Conservation (phyloP, 306 rosid genomes). For the Glycine soja region DNA sequence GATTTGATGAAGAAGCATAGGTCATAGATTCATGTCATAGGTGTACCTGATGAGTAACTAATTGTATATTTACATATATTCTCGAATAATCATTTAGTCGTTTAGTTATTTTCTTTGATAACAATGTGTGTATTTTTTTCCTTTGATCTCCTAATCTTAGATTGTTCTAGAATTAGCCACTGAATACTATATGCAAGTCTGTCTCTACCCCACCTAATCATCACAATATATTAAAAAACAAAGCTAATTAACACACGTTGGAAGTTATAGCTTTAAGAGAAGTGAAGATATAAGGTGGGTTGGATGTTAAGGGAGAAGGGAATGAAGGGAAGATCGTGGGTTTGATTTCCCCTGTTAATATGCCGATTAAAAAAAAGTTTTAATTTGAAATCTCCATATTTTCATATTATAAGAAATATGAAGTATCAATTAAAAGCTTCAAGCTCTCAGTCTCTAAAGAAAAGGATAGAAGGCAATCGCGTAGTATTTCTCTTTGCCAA, state of each 20-base stretch:
- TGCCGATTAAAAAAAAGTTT: neutral
- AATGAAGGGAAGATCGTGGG: too few relatives aligned
- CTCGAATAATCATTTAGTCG: neutral
- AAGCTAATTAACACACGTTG: neutral
- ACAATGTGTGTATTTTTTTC: neutral
- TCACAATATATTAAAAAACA: neutral
- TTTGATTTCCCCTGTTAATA: too few relatives aligned
- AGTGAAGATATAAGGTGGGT: too few relatives aligned
- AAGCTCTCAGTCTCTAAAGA: constrained; percentile 5
- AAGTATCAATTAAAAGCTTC: constrained; percentile 1
- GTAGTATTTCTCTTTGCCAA: neutral
- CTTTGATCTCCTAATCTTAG: neutral
- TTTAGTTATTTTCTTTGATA: neutral
- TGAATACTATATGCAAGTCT: neutral
- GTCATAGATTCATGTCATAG: neutral
- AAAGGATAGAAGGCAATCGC: neutral
- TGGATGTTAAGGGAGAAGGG: too few relatives aligned
- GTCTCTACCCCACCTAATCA: neutral
- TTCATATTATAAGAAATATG: neutral
- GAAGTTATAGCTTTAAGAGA: constrained; percentile 5
- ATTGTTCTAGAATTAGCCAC: neutral
- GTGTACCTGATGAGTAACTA: neutral
- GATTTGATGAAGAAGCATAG: too few relatives aligned
- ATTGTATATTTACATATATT: too few relatives aligned
- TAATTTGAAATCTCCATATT: neutral